Evolutionary conservation across 2,329 filamentous ascomycete species (phyloP).

Genomic region (Fusarium buharicum): DNA sequence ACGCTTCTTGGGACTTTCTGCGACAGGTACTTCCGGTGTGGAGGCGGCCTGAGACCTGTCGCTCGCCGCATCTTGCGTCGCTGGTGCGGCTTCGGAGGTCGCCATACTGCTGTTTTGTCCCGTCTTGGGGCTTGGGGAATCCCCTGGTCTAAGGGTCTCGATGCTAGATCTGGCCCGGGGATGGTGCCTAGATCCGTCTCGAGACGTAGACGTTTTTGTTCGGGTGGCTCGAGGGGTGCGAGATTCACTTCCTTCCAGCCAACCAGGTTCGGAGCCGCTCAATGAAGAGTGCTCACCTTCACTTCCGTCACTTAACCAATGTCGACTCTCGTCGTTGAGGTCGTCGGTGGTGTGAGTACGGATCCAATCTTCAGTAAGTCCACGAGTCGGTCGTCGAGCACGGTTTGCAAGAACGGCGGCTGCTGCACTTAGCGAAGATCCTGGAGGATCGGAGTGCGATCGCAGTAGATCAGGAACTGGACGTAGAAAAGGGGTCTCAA

Average conservation of each 20-base stretch:
- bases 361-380: constrained; percentile 86
- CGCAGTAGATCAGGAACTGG: constrained; percentile 61
- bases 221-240: constrained; percentile 59
- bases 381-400: constrained; percentile 66
- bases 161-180: constrained; percentile 63
- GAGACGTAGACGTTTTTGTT: constrained; percentile 40
- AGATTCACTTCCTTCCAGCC: constrained; percentile 61
- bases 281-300: constrained; percentile 80
- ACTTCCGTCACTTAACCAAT: constrained; percentile 82
- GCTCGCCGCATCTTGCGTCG: constrained; percentile 43
- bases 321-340: constrained; percentile 72
- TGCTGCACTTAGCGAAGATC: constrained; percentile 60
- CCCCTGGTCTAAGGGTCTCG: constrained; percentile 62
- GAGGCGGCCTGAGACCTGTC: constrained; percentile 44
- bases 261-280: constrained; percentile 71
- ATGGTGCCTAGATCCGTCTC: constrained; percentile 52
- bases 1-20: constrained; percentile 42
- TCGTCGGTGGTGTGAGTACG: constrained; percentile 82
- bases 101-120: constrained; percentile 50
- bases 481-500: constrained; percentile 71
- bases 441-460: constrained; percentile 44
- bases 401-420: constrained; percentile 72
- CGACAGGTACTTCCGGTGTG: constrained; percentile 42
- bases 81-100: constrained; percentile 46
- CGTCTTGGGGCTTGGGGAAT: constrained; percentile 42